Evolutionary conservation across 2,329 filamentous ascomycete species (phyloP).

Genomic region (Aspergillus sp.): DNA sequence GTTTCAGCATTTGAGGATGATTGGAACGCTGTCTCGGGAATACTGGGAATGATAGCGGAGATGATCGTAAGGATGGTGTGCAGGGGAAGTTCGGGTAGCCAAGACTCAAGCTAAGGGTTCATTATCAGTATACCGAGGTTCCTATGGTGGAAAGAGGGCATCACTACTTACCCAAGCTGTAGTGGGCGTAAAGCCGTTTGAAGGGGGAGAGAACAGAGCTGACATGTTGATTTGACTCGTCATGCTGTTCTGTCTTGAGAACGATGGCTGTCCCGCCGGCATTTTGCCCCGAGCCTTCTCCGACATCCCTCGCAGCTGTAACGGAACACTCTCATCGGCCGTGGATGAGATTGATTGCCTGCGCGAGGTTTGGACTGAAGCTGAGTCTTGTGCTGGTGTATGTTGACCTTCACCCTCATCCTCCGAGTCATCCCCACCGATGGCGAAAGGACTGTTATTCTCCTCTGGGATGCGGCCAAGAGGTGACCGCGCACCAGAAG

Average conservation of each 20-base stretch:
- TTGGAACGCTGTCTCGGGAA: slow-evolving; percentile 49
- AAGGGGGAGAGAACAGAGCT: slow-evolving; percentile 54
- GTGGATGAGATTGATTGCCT: slow-evolving; percentile 69
- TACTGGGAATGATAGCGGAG: slow-evolving; percentile 54
- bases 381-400: slow-evolving; percentile 59
- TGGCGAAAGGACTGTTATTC: slow-evolving; percentile 77
- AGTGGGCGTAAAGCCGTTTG: slow-evolving; percentile 70
- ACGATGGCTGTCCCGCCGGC: slow-evolving; percentile 77
- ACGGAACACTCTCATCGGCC: slow-evolving; percentile 75
- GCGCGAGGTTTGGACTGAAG: slow-evolving; percentile 55
- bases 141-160: not conserved
- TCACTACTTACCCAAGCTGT: slow-evolving; percentile 62
- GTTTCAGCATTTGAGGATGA: slow-evolving; percentile 39
- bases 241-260: slow-evolving; percentile 87
- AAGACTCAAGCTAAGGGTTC: slow-evolving; percentile 70
- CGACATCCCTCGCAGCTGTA: slow-evolving; percentile 87
- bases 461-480: slow-evolving; percentile 73
- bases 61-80: slow-evolving; percentile 82
- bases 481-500: slow-evolving; percentile 56
- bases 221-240: slow-evolving; percentile 72
- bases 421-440: slow-evolving; percentile 75
- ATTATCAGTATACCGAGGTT: slow-evolving; percentile 16
- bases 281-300: slow-evolving; percentile 97
- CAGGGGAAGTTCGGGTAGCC: slow-evolving; percentile 87
- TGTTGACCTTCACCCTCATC: slow-evolving; percentile 60